Evolutionary conservation across 192 early-diverging fungal genomes (phyloP), one percentile per base, ranked within the genome.

Genomic region (Mortierella hygrophila): DNA sequence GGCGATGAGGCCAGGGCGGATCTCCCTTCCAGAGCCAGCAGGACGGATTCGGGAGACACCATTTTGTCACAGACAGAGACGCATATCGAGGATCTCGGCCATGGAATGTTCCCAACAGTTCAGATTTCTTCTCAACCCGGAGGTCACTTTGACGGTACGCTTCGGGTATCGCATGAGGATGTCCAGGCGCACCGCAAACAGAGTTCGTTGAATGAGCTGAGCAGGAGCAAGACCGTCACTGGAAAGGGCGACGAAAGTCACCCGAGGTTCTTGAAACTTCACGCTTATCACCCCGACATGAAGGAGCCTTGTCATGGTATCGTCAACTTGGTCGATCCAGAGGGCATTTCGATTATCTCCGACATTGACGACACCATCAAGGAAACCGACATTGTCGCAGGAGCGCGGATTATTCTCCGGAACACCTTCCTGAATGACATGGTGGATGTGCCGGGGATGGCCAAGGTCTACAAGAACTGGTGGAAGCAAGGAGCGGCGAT

Each of bases 311-410:
- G 46, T 55, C 88, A 81, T 69, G 91, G 77, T 37, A 83, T 84
- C 60, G 92, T 81, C 77, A 90, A 93, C 73, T 78, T 97, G 41
- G 89, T 97, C 72, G 92, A 94, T 23, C 93, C 92, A 1, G 80
- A 74, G 9, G 97, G 97, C 18, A 82, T 96, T 13, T 97, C 96
- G 0, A 83, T 97, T 16, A 95, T 97, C 42, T 95, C 94, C 4
- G 94, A 95, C 77, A 94, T 98, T 74, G 97, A 98, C 85, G 97
- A 98, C 85, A 98, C 97, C 13, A 98, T 98, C 86, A 97, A 97
- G 81, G 91, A 95, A 15, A 96, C 96, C 0, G 90, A 94, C 35
- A 91, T 98, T 42, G 82, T 92, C 15, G 87, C 88, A 23, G 96
- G 96, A n/a, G 91, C 93, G 41, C 89, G 91, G 57, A 91, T 93